Evolutionary conservation across 441 rosid genomes (phyloP).

Genomic region (Erysimum cheiri): DNA sequence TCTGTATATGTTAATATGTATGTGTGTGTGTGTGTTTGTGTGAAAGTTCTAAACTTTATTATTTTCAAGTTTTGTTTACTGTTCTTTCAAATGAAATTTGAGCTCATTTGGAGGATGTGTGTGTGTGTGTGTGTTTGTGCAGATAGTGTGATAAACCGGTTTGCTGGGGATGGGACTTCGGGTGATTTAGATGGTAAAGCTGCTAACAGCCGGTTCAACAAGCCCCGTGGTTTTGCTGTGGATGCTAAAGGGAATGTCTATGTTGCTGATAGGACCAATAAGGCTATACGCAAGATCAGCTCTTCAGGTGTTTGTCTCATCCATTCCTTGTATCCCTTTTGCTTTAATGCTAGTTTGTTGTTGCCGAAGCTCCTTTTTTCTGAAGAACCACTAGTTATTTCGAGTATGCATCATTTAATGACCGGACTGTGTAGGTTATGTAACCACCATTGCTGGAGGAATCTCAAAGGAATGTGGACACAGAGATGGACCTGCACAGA

Average conservation of each 20-base stretch:
- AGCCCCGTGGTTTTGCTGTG: slow-evolving; percentile 58
- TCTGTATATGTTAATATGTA: not conserved
- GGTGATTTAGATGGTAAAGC: slow-evolving; percentile 60
- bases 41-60: slow-evolving; percentile 13
- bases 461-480: slow-evolving; percentile 46
- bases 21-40: not conserved
- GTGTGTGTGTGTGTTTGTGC: slow-evolving; percentile 27
- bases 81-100: slow-evolving; percentile 6
- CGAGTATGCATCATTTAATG: not conserved
- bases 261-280: slow-evolving; percentile 65
- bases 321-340: slow-evolving; percentile 8
- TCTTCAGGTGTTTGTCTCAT: slow-evolving; percentile 52
- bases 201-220: slow-evolving; percentile 53
- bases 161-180: slow-evolving; percentile 51
- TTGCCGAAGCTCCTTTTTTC: not conserved
- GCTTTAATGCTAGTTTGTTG: slow-evolving; percentile 2
- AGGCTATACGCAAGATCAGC: slow-evolving; percentile 65
- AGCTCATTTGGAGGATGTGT: slow-evolving; percentile 5
- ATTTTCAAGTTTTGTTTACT: not conserved
- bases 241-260: slow-evolving; percentile 71
- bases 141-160: slow-evolving; percentile 50
- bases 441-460: slow-evolving; percentile 72
- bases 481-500: slow-evolving; percentile 68
- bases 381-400: not conserved
- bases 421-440: slow-evolving; percentile 47